Evolutionary conservation across 2,329 filamentous ascomycete genomes (phyloP).

Genomic region (Xylariaceae sp.): DNA sequence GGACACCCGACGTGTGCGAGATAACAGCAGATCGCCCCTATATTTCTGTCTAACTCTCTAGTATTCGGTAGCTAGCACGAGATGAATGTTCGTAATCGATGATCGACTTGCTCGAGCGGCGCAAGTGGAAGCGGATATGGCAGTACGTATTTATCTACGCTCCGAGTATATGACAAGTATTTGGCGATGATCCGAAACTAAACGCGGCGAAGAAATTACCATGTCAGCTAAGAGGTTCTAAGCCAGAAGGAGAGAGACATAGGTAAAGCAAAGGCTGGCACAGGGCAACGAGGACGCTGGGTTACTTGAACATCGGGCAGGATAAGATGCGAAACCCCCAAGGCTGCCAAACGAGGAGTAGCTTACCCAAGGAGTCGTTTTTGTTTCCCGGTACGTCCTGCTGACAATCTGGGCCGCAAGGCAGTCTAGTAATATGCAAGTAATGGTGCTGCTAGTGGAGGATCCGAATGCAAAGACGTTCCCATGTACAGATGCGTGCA

Average conservation of each 20-base stretch:
- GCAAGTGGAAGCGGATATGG: conserved; percentile 1
- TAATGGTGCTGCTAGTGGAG: conserved; percentile 5
- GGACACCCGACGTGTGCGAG: conserved; percentile 2
- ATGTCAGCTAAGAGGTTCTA: conserved; percentile 4
- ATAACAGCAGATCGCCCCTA: conserved; percentile 1
- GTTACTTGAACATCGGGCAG: neutral
- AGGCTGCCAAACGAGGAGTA: conserved; percentile 12
- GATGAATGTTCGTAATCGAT: conserved; percentile 7
- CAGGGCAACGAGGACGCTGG: neutral
- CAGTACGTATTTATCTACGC: conserved; percentile 24
- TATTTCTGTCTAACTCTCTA: conserved; percentile 3
- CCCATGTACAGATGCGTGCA: conserved; percentile 13
- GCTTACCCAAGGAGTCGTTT: conserved; percentile 14
- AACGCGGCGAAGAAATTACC: conserved; percentile 15
- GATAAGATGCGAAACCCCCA: neutral
- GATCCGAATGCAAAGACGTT: conserved; percentile 5
- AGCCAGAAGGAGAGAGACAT: conserved; percentile 2
- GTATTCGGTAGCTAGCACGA: conserved; percentile 1
- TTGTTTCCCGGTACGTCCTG: conserved; percentile 8
- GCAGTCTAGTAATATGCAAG: conserved; percentile 1
- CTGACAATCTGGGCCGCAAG: neutral
- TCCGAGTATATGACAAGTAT: conserved; percentile 17
- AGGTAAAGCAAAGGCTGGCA: conserved; percentile 11
- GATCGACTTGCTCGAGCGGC: conserved; percentile 5
- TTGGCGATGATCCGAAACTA: conserved; percentile 7